Conservation (phyloP, 2,329 filamentous ascomycete species). For the Diaporthe amygdali region DNA sequence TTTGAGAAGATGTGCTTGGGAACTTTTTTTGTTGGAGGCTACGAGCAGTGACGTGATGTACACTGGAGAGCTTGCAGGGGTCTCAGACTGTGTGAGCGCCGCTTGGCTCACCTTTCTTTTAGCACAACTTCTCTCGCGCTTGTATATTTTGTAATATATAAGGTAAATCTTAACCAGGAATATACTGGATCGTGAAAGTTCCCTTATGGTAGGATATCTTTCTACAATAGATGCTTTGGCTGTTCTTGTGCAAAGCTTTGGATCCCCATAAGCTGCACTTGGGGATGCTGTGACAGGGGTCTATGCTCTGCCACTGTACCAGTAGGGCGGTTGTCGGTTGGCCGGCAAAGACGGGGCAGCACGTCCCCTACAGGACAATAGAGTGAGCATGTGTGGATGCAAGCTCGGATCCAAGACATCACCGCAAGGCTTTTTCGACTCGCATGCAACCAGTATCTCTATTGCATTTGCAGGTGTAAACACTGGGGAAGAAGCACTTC, state of each 20-base stretch:
- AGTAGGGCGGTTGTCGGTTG: neutral
- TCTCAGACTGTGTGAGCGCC: neutral
- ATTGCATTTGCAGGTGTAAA: neutral
- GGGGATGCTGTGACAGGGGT: neutral
- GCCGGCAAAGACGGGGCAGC: conserved; percentile 1
- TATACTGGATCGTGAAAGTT: too few relatives aligned
- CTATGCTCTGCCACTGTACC: neutral
- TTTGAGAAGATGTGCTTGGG: neutral
- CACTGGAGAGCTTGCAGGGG: neutral
- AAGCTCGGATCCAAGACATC: neutral
- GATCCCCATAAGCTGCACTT: neutral
- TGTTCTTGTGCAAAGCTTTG: neutral
- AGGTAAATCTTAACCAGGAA: neutral
- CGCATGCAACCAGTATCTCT: neutral
- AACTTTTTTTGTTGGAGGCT: neutral
- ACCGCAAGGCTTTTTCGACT: neutral
- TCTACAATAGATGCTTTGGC: neutral
- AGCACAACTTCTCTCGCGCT: neutral
- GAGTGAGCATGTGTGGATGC: neutral
- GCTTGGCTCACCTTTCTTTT: neutral
- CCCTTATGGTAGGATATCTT: too few relatives aligned
- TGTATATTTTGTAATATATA: neutral
- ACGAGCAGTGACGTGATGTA: conserved; percentile 2
- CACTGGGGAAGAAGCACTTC: neutral
- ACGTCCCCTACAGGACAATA: neutral